Evolutionary conservation across 2,329 filamentous ascomycete species (phyloP).

Genomic region (Cercospora sp.): DNA sequence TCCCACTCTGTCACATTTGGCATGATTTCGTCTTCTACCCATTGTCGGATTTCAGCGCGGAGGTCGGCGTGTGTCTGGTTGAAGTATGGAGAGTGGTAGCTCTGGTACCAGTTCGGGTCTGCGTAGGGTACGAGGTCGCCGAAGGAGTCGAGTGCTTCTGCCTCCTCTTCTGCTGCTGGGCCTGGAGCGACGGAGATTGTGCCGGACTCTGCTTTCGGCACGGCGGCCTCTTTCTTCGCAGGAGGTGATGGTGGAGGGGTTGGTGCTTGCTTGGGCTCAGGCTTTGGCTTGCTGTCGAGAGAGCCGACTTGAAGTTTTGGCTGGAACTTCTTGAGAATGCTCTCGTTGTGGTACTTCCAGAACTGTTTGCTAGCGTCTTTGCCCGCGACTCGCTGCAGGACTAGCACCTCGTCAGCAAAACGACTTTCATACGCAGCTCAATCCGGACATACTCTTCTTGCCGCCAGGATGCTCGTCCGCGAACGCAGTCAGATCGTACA

Average conservation of each 20-base stretch:
- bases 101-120: constrained; percentile 74
- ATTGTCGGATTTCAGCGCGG: constrained; percentile 85
- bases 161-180: constrained; percentile 50
- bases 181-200: constrained; percentile 46
- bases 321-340: constrained; percentile 79
- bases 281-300: constrained; percentile 79
- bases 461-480: constrained; percentile 64
- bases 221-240: constrained; percentile 51
- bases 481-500: constrained; percentile 83
- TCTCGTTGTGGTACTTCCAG: constrained; percentile 75
- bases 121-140: constrained; percentile 87
- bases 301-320: constrained; percentile 80
- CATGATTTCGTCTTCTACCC: constrained; percentile 86
- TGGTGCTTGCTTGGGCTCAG: constrained; percentile 52
- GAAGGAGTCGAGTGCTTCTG: constrained; percentile 78
- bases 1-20: constrained; percentile 96
- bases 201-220: constrained; percentile 63
- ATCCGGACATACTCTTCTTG: constrained; percentile 60
- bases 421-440: background rate
- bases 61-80: constrained; percentile 92
- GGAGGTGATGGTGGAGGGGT: constrained; percentile 54
- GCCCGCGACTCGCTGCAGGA: constrained; percentile 64
- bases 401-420: constrained; percentile 40
- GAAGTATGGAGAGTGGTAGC: constrained; percentile 91
- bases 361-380: constrained; percentile 70